phyloP scores from a whole-genome alignment of 2,329 filamentous ascomycete species.

The Cercospora sp. region DNA sequence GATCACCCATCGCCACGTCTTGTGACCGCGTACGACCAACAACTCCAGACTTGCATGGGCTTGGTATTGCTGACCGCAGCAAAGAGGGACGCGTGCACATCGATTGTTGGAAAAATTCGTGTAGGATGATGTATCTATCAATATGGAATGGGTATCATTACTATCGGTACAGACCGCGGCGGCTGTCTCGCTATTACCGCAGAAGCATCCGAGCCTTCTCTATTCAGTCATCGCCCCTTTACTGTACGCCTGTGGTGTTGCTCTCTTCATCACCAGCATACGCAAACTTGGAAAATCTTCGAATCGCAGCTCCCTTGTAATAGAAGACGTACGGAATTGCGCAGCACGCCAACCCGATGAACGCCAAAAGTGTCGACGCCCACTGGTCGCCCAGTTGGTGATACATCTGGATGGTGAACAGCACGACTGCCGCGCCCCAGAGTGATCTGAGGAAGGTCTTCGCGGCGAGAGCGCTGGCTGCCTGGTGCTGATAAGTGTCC shows the following conservation, averaged over 20 bases:
- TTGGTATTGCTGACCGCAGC: not conserved
- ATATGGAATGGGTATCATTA: not conserved
- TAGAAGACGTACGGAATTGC: conserved; percentile 67
- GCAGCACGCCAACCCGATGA: conserved; percentile 44
- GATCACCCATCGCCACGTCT: not conserved
- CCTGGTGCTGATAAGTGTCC: conserved; percentile 70
- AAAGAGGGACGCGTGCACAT: not conserved
- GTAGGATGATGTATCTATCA: not conserved
- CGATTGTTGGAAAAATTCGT: not conserved
- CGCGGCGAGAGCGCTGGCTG: conserved; percentile 50
- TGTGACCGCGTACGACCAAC: not conserved
- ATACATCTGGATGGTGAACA: conserved; percentile 43
- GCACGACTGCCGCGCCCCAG: conserved; percentile 23
- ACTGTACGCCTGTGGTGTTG: conserved; percentile 30
- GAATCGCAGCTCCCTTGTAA: conserved; percentile 70
- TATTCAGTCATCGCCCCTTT: not conserved
- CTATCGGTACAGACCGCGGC: not conserved
- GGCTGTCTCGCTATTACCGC: not conserved
- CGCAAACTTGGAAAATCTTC: conserved; percentile 69
- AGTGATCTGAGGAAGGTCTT: conserved; percentile 29
- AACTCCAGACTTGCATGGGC: not conserved
- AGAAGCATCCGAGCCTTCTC: not conserved
- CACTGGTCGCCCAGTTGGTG: conserved; percentile 49
- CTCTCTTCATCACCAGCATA: conserved; percentile 61
- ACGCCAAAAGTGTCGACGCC: conserved; percentile 49